Percentiles rank a stretch among this genome's conserved stretches.
Evolutionary conservation across 2,329 filamentous ascomycete species (phyloP).

Genomic region (Cladophialophora yegresii): DNA sequence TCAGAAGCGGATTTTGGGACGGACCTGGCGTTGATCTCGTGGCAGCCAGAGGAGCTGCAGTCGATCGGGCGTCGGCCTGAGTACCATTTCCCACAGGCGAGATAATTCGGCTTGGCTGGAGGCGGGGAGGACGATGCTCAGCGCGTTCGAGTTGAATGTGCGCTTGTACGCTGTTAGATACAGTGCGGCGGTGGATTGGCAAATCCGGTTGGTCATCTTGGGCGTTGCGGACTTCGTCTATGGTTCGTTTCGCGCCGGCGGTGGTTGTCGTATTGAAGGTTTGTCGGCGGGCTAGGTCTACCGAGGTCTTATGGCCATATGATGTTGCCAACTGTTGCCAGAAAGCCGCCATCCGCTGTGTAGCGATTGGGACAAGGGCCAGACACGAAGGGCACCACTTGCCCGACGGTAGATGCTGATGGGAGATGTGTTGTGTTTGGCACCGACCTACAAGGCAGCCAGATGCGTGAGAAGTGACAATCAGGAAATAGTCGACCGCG

Average conservation of each 20-base stretch:
- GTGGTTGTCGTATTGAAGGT: slow-evolving; percentile 46
- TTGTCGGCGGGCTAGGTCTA: slow-evolving; percentile 46
- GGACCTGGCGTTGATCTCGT: slow-evolving; percentile 38
- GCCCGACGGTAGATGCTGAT: not conserved
- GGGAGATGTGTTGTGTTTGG: not conserved
- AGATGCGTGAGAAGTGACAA: slow-evolving; percentile 3
- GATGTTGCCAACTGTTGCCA: slow-evolving; percentile 44
- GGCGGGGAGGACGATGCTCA: slow-evolving; percentile 6
- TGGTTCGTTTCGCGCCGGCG: slow-evolving; percentile 55
- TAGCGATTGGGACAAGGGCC: not conserved
- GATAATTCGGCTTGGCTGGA: slow-evolving; percentile 24
- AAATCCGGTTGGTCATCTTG: not conserved
- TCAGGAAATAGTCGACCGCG: slow-evolving; percentile 3
- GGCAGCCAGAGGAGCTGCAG: slow-evolving; percentile 15
- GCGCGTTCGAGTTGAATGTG: not conserved
- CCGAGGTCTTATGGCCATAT: slow-evolving; percentile 55
- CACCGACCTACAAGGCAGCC: slow-evolving; percentile 5
- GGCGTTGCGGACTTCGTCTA: slow-evolving; percentile 32
- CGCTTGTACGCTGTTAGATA: not conserved
- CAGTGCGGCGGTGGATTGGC: not conserved
- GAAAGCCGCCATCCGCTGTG: slow-evolving; percentile 16
- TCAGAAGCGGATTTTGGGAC: slow-evolving; percentile 53
- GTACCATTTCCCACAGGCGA: not conserved
- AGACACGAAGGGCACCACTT: not conserved
- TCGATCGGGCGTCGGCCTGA: not conserved